These are phyloP conservation scores for Lipomyces spencermartinsiae DNA, from an alignment of 805 yeast species.

Conservation along the genomic window DNA sequence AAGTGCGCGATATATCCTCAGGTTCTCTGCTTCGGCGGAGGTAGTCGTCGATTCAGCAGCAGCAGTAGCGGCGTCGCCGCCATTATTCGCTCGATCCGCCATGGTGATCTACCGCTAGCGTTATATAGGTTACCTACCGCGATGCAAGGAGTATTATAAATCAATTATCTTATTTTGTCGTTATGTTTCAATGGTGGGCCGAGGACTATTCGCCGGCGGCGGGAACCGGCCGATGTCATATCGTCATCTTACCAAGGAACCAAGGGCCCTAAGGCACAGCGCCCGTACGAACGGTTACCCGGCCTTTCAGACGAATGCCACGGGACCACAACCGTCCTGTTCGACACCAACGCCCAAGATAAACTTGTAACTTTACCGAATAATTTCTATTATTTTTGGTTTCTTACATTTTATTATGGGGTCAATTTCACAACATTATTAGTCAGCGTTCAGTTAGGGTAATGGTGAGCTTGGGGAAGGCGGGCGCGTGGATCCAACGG, in stretches of 20 bases:
- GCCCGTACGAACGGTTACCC: too few species aligned
- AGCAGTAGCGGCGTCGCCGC: not conserved
- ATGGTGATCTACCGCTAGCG: not conserved
- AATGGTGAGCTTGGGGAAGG: too few species aligned
- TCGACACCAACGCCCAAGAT: too few species aligned
- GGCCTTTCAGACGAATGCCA: not conserved
- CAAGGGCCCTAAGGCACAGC: not conserved
- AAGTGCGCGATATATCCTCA: slow-evolving; percentile 16
- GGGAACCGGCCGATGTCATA: not conserved
- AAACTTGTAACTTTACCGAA: too few species aligned
- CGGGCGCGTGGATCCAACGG: not conserved
- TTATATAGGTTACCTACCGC: not conserved
- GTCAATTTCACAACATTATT: too few species aligned
- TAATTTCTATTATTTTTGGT: too few species aligned
- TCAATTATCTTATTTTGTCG: not conserved
- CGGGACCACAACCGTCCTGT: too few species aligned
- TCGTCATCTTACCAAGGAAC: not conserved
- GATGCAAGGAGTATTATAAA: not conserved
- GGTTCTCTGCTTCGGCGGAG: slow-evolving; percentile 18
- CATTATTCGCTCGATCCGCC: not conserved
- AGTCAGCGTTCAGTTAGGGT: too few species aligned
- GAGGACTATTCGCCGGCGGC: not conserved
- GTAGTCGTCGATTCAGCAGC: not conserved
- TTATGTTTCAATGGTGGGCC: not conserved
- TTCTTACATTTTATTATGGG: too few species aligned